phyloP scores from a whole-genome alignment of 306 rosid species.

The Vigna radiata region DNA sequence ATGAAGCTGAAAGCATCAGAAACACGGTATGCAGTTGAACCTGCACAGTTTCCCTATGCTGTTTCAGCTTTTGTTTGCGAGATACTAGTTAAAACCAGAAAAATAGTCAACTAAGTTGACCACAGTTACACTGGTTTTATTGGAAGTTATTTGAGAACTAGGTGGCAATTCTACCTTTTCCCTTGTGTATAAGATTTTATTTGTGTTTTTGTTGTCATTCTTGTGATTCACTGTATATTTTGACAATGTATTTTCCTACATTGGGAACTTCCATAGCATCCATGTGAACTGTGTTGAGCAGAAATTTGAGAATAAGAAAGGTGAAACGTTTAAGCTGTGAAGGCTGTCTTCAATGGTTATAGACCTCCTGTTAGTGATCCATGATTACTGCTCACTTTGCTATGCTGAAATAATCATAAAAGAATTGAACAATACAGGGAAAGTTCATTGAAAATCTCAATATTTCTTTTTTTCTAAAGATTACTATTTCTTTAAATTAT shows the following conservation, averaged over 20 bases:
- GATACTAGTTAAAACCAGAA: not conserved
- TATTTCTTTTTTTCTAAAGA: not conserved
- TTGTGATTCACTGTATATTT: not conserved
- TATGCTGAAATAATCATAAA: constrained; percentile 14
- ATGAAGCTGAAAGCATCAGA: constrained; percentile 86
- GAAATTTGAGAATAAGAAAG: constrained; percentile 3
- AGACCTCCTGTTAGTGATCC: too few relatives aligned
- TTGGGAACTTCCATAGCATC: not conserved
- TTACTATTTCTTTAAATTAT: not conserved
- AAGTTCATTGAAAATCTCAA: not conserved
- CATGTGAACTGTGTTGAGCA: constrained; percentile 16
- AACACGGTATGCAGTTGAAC: constrained; percentile 70
- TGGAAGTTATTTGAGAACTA: not conserved
- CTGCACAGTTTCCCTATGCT: constrained; percentile 32
- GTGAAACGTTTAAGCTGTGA: not conserved
- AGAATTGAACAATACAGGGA: not conserved
- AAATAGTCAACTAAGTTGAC: not conserved
- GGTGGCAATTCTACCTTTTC: not conserved
- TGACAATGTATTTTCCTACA: not conserved
- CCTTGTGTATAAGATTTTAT: not conserved
- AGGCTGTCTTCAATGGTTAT: not conserved
- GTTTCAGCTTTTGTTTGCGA: not conserved
- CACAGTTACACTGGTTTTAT: not conserved
- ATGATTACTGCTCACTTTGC: too few relatives aligned
- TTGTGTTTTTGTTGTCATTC: not conserved